Evolutionary conservation across 768 basidiomycete species (phyloP).

Genomic region (Cantharellus cinnabarinus): DNA sequence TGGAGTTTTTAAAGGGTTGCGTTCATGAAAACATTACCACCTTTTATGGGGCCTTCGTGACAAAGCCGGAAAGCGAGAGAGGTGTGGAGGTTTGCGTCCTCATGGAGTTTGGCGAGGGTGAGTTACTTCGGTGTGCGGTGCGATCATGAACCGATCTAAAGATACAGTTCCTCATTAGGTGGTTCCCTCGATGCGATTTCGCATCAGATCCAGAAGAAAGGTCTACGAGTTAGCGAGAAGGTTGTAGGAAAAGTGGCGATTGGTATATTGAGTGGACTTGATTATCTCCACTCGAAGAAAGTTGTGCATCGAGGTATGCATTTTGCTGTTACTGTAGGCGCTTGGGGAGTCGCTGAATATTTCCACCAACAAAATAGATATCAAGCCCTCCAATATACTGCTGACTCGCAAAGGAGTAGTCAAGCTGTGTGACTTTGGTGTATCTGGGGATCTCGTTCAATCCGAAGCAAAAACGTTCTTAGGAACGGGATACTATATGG

Average conservation of each 20-base stretch:
- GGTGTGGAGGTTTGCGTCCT: constrained; percentile 67
- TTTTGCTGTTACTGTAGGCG: background rate
- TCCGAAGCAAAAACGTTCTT: constrained; percentile 91
- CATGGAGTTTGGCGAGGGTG: constrained; percentile 75
- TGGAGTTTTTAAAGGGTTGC: constrained; percentile 72
- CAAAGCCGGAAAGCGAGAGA: background rate
- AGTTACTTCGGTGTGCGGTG: background rate
- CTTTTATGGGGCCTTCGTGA: constrained; percentile 63
- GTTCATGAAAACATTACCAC: constrained; percentile 71
- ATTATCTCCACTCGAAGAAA: constrained; percentile 74
- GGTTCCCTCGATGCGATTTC: constrained; percentile 80
- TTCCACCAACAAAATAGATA: constrained; percentile 26
- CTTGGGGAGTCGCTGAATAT: background rate
- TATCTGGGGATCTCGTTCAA: constrained; percentile 85
- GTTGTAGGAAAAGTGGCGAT: constrained; percentile 85
- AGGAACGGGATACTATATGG: constrained; percentile 97
- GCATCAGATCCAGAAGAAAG: constrained; percentile 58
- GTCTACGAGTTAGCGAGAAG: constrained; percentile 63
- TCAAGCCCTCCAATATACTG: constrained; percentile 86
- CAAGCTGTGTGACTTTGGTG: constrained; percentile 91
- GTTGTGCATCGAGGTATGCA: constrained; percentile 64
- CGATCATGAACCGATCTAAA: background rate
- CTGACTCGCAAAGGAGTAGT: constrained; percentile 75
- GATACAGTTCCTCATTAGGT: background rate
- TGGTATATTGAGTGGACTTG: constrained; percentile 85